Evolutionary conservation across 2,329 filamentous ascomycete genomes (phyloP), one percentile per base, ranked within the genome.

Genomic region (Lasiodiplodia gonubiensis): DNA sequence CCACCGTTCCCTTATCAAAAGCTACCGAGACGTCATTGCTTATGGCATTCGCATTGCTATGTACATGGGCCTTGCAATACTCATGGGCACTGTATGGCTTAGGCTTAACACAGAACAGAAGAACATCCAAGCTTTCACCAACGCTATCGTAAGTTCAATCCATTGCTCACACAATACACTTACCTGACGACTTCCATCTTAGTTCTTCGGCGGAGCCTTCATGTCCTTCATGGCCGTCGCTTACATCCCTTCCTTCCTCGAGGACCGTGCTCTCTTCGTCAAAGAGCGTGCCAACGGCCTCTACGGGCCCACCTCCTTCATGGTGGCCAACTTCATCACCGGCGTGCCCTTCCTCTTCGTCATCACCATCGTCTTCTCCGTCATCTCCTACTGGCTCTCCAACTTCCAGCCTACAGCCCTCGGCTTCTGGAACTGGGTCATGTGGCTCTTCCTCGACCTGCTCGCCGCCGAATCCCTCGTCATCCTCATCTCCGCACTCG

Each of bases 21-120:
- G 88, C 55, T 92, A 94, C 77, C 89, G 93, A 30, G 93, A 97
- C 75, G 85, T 96, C 7, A 88, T 97, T 63, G 92, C 90, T 0
- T 97, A 97, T 74, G 91, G 90, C 0, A 92, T 95, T 71, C 88
- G 93, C 3, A 84, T 95, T 51, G 89, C 86, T 49, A 96, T 96
- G 92, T 95, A 96, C 77, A 83, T 90, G 69, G 88, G 87, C 79
- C 83, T 96, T 18, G 92, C 92, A 1, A 87, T 95, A 72, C 90
- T 95, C 86, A 93, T 94, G 90, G 92, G 93, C 5, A 96, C 93
- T 0, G 91, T 96, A 14, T 97, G 92, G 89, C 81, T 96, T 16
- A 88, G 92, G 6, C 83, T 97, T 2, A 80, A 85, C 4, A 84
- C 89, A 0, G 81, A 84, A 0, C 92, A 96, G 75, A 81, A 85